These are phyloP conservation scores for Pisolithus albus DNA, from an alignment of 768 basidiomycete genomes.

Conservation along the genomic window DNA sequence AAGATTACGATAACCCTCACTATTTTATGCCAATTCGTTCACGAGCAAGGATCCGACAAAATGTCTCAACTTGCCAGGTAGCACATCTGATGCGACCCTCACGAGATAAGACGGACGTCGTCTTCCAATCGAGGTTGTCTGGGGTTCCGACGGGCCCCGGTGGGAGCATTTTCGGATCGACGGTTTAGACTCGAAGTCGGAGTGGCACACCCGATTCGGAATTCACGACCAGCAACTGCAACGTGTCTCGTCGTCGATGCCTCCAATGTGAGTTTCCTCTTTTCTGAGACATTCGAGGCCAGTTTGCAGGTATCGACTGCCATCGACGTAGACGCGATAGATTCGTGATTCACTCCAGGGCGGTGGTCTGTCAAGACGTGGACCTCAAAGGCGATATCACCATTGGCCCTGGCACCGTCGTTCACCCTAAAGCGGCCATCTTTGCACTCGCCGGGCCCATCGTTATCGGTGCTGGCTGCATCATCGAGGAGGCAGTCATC, in stretches of 20 bases:
- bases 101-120: no score
- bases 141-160: background rate
- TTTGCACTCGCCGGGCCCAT: slow-evolving; percentile 90
- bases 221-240: no score
- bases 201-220: no score
- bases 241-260: slow-evolving; percentile 9
- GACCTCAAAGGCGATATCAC: slow-evolving; percentile 94
- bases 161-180: background rate
- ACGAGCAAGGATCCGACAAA: no score
- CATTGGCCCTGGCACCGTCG: slow-evolving; percentile 83
- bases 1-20: no score
- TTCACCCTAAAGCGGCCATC: slow-evolving; percentile 92
- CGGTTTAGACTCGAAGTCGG: no score
- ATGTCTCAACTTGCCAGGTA: no score
- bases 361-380: slow-evolving; percentile 88
- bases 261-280: slow-evolving; percentile 17
- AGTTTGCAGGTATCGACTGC: background rate
- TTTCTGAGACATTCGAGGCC: background rate
- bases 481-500: slow-evolving; percentile 87
- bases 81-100: no score
- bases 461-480: slow-evolving; percentile 79
- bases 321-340: slow-evolving; percentile 62
- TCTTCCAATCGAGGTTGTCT: no score
- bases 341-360: slow-evolving; percentile 84
- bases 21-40: no score